phyloP scores from a whole-genome alignment of 1,284 basidiomycete genomes.

The Entoloma clypeatum region DNA sequence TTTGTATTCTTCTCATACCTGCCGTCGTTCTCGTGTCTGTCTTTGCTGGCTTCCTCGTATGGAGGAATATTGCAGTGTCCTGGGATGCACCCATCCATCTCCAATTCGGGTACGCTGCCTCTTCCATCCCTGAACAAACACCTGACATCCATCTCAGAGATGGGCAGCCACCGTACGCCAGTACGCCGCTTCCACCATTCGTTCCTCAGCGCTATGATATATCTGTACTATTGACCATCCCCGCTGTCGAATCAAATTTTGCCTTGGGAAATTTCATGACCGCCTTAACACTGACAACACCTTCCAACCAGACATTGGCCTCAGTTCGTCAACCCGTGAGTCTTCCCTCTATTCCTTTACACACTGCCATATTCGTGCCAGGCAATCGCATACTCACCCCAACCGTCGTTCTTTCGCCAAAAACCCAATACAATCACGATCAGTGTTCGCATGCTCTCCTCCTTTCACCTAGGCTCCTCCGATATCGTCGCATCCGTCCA shows the following conservation, averaged over 20 bases:
- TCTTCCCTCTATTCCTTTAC: conserved; percentile 12
- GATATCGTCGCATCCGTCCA: conserved; percentile 52
- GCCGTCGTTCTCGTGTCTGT: conserved; percentile 55
- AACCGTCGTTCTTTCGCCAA: conserved; percentile 36
- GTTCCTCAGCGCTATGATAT: conserved; percentile 61
- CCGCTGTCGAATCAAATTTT: conserved; percentile 61
- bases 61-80: conserved; percentile 61
- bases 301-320: conserved; percentile 57
- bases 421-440: conserved; percentile 42
- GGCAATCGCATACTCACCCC: conserved; percentile 55
- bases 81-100: conserved; percentile 66
- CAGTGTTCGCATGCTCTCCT: conserved; percentile 49
- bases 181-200: conserved; percentile 45
- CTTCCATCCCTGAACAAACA: conserved; percentile 1
- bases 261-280: conserved; percentile 81
- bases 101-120: conserved; percentile 65
- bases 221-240: conserved; percentile 61
- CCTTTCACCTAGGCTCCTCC: conserved; percentile 47
- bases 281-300: conserved; percentile 50
- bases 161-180: conserved; percentile 57
- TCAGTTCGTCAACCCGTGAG: conserved; percentile 63
- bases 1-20: conserved; percentile 60
- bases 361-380: conserved; percentile 27
- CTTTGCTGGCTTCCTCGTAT: conserved; percentile 65
- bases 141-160: conserved; percentile 42